Percentiles rank a stretch among this genome's conserved stretches.
Conservation (phyloP, 2,329 filamentous ascomycete species). For the Chaetomium sp. region DNA sequence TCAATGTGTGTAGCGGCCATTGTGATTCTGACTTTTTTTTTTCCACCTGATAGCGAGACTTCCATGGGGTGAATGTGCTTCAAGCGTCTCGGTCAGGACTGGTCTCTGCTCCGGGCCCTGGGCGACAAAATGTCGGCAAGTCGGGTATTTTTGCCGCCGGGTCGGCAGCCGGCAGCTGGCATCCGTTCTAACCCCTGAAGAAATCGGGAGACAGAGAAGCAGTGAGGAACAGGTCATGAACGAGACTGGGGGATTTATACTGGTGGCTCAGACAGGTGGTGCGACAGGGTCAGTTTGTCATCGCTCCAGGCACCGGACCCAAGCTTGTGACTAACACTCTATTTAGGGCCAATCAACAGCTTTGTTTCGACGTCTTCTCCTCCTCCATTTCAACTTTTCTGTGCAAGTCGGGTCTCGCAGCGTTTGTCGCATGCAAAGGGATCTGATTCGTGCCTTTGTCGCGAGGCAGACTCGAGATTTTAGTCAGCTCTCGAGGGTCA, state of each 20-base stretch:
- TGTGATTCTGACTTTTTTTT: not conserved
- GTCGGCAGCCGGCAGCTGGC: not conserved
- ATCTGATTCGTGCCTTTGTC: constrained; percentile 13
- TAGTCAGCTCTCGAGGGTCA: constrained; percentile 19
- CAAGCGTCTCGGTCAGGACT: not conserved
- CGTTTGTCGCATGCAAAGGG: not conserved
- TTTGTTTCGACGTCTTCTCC: not conserved
- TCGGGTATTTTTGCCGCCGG: not conserved
- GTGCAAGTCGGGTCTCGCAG: not conserved
- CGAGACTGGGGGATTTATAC: constrained; percentile 29
- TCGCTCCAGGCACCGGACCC: constrained; percentile 3
- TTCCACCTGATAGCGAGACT: not conserved
- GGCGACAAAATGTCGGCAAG: not conserved
- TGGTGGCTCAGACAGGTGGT: not conserved
- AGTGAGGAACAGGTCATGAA: not conserved
- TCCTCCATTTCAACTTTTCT: not conserved
- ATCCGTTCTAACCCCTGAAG: not conserved
- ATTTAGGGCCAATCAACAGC: not conserved
- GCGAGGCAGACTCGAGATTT: constrained; percentile 29
- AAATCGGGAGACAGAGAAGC: not conserved
- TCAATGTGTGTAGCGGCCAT: not conserved
- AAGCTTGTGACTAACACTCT: constrained; percentile 17
- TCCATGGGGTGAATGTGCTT: not conserved
- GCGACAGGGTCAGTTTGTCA: not conserved
- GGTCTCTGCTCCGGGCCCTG: not conserved